A percentile compares a stretch with the other conserved stretches of the same genome.
Conservation (phyloP, 1,139 yeast genomes). For the Scheffersomyces segobiensis region DNA sequence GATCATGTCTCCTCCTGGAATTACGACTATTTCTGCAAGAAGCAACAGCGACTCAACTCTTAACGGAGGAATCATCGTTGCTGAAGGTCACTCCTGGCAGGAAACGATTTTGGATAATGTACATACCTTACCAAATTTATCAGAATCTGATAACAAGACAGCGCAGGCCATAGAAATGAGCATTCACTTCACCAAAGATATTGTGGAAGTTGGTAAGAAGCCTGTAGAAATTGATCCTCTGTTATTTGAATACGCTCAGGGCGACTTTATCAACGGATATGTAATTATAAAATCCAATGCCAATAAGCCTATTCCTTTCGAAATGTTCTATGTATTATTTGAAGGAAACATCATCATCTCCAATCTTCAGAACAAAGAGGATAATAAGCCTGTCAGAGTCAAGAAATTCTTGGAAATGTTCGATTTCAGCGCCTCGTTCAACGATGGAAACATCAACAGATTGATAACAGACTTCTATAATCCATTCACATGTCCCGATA, state of each 20-base stretch:
- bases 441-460: constrained; percentile 32
- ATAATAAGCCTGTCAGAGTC: constrained; percentile 15
- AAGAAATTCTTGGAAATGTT: constrained; percentile 43
- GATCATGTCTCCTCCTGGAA: background rate
- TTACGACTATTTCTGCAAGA: background rate
- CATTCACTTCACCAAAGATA: constrained; percentile 37
- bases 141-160: constrained; percentile 25
- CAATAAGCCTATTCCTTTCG: constrained; percentile 31
- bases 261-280: constrained; percentile 43
- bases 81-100: constrained; percentile 40
- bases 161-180: constrained; percentile 30
- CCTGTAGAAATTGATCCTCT: constrained; percentile 33
- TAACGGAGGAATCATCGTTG: constrained; percentile 18
- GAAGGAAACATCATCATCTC: constrained; percentile 34
- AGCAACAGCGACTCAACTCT: background rate
- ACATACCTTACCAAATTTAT: constrained; percentile 33
- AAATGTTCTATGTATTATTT: constrained; percentile 43
- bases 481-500: constrained; percentile 17
- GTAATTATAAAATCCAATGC: constrained; percentile 29
- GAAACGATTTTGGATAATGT: constrained; percentile 42
- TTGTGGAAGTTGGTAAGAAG: constrained; percentile 27
- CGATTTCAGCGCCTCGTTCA: constrained; percentile 44
- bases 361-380: constrained; percentile 10
- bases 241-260: constrained; percentile 39
- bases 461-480: constrained; percentile 25